Base-by-base conservation (phyloP, 441 rosid genomes). In the Erodium texanum region DNA sequence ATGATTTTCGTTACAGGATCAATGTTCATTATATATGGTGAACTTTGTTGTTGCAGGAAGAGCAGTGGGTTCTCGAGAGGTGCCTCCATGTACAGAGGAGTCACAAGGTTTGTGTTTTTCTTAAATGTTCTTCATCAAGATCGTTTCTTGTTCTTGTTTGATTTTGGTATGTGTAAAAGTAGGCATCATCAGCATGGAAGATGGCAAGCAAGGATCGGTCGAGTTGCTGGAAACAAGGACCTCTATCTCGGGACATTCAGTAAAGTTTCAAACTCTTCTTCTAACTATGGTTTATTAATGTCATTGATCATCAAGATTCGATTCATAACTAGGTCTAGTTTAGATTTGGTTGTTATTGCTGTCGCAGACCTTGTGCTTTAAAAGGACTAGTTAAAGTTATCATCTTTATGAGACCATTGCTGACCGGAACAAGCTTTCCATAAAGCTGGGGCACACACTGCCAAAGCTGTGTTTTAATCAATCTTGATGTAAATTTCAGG, bases 161-260 rank as follows among this genome's bases (percentile, higher is more conserved):
- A 38, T 10, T 10, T 48, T n/a, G 11, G 18, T n/a, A 1, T 48
- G 56, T 48, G 56, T 48, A 3, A 14, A 48, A 14, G 12, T 15
- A 48, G 56, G 12, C 99, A 94, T 68, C 97, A 91, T 82, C 99
- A 94, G 73, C 99, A 94, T 64, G 97, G 99, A 66, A 75, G 99
- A 66, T 94, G 56, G 56, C 56, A 48, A 48, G 56, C 56, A n/a
- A 15, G 56, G 56, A 48, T 48, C n/a, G 99, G 97, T 96, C 81
- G 99, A 76, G 99, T 94, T 34, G 99, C 99, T 0, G 99, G 99
- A 66, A 94, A 94, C 80, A 94, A 92, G 72, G 99, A 94, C 77
- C 97, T 94, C 63, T 94, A 94, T 70, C 99, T 94, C 5, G 99
- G 99, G 75, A 94, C 99, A 50, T 94, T 91, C 72, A 86, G 99